Percentiles rank a stretch among this genome's conserved stretches.
Evolutionary conservation across 352 stramenopile genomes (phyloP).

Genomic region (Globisporangium carolinianum): DNA sequence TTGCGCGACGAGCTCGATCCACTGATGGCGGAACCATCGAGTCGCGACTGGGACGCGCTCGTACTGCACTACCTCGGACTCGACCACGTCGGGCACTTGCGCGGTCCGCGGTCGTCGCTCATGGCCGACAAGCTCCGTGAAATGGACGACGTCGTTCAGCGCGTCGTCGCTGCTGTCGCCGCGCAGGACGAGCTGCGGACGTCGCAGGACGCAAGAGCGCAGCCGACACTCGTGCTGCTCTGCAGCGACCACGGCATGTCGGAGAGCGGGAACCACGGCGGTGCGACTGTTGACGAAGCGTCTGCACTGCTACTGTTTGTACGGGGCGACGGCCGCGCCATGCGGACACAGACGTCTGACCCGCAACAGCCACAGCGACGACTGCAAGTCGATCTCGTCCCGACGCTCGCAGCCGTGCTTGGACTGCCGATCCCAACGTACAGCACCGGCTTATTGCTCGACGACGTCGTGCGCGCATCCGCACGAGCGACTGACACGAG

Average conservation of each 20-base stretch:
- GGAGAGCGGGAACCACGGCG: slow-evolving; percentile 83
- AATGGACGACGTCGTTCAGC: slow-evolving; percentile 72
- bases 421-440: slow-evolving; percentile 55
- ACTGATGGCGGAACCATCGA: slow-evolving; percentile 47
- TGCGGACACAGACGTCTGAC: not conserved
- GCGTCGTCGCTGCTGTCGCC: slow-evolving; percentile 49
- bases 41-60: slow-evolving; percentile 76
- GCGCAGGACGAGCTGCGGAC: slow-evolving; percentile 42
- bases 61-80: slow-evolving; percentile 85
- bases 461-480: slow-evolving; percentile 43
- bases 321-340: slow-evolving; percentile 28
- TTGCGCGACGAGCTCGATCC: slow-evolving; percentile 80
- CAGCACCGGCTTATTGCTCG: slow-evolving; percentile 61
- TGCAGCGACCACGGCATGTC: slow-evolving; percentile 89
- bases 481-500: not conserved
- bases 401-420: slow-evolving; percentile 74
- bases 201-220: slow-evolving; percentile 12
- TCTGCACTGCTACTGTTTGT: slow-evolving; percentile 80
- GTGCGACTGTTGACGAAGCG: slow-evolving; percentile 76
- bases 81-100: slow-evolving; percentile 81
- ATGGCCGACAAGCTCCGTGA: slow-evolving; percentile 80
- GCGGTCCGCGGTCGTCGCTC: slow-evolving; percentile 63
- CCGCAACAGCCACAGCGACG: slow-evolving; percentile 16
- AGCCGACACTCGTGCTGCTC: slow-evolving; percentile 64
- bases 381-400: slow-evolving; percentile 77